Evolutionary conservation across 2,329 filamentous ascomycete genomes (phyloP), one percentile per base, ranked within the genome.

Genomic region (Ambrosiella cleistominuta): DNA sequence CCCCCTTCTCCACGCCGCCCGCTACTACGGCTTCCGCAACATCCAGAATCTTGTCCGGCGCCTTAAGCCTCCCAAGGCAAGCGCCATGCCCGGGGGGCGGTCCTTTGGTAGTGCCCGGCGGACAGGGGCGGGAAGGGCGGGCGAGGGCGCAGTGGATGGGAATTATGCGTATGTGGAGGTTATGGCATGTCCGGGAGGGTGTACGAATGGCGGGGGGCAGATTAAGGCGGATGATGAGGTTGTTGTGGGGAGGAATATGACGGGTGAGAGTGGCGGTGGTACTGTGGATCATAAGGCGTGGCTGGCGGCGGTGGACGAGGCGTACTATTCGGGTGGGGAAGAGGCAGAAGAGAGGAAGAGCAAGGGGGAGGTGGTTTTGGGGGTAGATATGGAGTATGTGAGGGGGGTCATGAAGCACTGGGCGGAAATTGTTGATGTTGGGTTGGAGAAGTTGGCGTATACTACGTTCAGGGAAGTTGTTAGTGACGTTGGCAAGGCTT

Each of bases 141-240:
- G 1, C 15, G 36, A 8, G 27, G 44, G n/a, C 17, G 42, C 3
- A 8, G 56, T 11, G 42, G 38, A 37, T 9, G 50, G 39, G 13
- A 88, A 95, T 40, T 90, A 90, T 68, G 79, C 85, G n/a, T 97
- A 95, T 70, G 86, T 97, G 36, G 93, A 98, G 71, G 93, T 98
- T 60, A 98, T 98, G 93, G 93, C 93, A 12, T 98, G 93, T 69
- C 93, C 93, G 0, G 93, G 93, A n/a, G 93, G 93, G 2, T 98
- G 93, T 72, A 98, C 93, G 57, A 98, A 98, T 65, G 93, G 93
- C 1, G 93, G 93, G 42, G 93, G 93, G 0, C 93, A 98, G 72
- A 83, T 98, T 67, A 95, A 95, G 67, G 80, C 88, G 35, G 86
- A 88, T 57, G 93, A 97, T 67, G 80, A 86, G 6, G 72, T 81